Conservation (phyloP, 805 yeast genomes). For the Torulaspora franciscae region DNA sequence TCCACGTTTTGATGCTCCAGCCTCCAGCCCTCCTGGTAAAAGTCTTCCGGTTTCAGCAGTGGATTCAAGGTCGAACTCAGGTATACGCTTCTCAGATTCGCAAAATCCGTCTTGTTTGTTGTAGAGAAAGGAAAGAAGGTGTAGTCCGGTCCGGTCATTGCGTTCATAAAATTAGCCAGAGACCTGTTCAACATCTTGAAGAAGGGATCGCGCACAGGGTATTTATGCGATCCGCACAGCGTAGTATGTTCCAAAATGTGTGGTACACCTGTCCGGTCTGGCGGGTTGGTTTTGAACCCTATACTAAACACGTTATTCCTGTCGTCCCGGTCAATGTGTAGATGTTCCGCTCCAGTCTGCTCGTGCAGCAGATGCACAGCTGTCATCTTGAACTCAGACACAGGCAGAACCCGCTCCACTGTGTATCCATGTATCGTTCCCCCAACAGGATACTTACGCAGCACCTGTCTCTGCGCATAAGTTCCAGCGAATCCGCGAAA, state of each 20-base stretch:
- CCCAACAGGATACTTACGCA: constrained; percentile 60
- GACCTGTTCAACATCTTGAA: constrained; percentile 95
- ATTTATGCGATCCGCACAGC: constrained; percentile 84
- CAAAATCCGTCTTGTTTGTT: constrained; percentile 75
- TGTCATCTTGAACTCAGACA: constrained; percentile 76
- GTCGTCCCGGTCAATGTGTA: constrained; percentile 82
- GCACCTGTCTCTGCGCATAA: constrained; percentile 32
- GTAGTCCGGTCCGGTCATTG: constrained; percentile 97
- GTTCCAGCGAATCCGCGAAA: constrained; percentile 27
- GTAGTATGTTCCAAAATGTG: constrained; percentile 96
- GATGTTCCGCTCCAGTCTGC: constrained; percentile 69
- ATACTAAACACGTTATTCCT: constrained; percentile 82
- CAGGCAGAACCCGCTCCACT: constrained; percentile 56
- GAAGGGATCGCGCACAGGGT: constrained; percentile 94
- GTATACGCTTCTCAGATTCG: constrained; percentile 81
- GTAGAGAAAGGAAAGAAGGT: constrained; percentile 96
- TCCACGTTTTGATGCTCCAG: constrained; percentile 63
- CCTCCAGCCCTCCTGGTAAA: constrained; percentile 97
- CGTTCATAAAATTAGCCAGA: constrained; percentile 95
- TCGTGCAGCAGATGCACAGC: constrained; percentile 71
- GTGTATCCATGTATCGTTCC: constrained; percentile 59
- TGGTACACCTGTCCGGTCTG: constrained; percentile 91
- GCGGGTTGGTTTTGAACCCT: constrained; percentile 91
- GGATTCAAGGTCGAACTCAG: constrained; percentile 85
- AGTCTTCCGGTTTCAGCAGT: constrained; percentile 69